These are phyloP conservation scores for Ustilago bromivora DNA, from an alignment of 1,284 basidiomycete genomes.

Conservation along the genomic window DNA sequence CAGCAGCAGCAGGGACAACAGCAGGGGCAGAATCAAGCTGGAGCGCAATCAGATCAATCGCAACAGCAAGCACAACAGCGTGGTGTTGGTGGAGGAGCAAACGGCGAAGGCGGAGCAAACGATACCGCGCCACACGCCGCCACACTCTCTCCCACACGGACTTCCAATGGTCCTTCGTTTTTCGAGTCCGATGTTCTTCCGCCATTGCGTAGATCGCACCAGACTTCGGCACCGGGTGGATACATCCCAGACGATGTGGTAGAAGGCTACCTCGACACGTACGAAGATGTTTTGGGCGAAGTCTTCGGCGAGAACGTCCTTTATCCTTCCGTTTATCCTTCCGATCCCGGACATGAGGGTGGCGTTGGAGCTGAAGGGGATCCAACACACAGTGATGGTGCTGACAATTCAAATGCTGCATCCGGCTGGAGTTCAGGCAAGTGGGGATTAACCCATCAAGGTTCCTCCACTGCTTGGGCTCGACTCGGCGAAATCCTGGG, in stretches of 20 bases:
- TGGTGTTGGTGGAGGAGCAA: conserved; percentile 12
- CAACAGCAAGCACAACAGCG: conserved; percentile 21
- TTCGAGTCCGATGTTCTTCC: conserved; percentile 73
- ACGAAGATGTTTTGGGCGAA: conserved; percentile 73
- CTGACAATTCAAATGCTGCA: conserved; percentile 8
- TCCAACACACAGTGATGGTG: conserved; percentile 10
- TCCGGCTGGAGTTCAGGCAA: conserved; percentile 57
- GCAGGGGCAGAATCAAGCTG: neutral
- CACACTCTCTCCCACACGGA: conserved; percentile 33
- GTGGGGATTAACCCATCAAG: conserved; percentile 60
- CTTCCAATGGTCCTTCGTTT: conserved; percentile 45
- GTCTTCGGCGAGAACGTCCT: conserved; percentile 70
- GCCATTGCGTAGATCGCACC: conserved; percentile 67
- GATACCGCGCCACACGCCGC: conserved; percentile 23
- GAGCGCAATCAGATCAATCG: conserved; percentile 1
- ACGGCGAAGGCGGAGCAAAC: conserved; percentile 2
- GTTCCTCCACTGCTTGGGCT: conserved; percentile 62
- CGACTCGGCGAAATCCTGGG: conserved; percentile 63
- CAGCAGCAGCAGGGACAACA: conserved; percentile 21
- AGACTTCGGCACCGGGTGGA: conserved; percentile 68
- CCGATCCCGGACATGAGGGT: conserved; percentile 16
- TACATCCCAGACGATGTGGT: conserved; percentile 73
- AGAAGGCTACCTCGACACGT: conserved; percentile 73
- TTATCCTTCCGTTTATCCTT: conserved; percentile 37
- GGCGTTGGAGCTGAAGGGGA: conserved; percentile 9